Conservation (phyloP, 345 rosid genomes). For the Limnanthes douglasii region DNA sequence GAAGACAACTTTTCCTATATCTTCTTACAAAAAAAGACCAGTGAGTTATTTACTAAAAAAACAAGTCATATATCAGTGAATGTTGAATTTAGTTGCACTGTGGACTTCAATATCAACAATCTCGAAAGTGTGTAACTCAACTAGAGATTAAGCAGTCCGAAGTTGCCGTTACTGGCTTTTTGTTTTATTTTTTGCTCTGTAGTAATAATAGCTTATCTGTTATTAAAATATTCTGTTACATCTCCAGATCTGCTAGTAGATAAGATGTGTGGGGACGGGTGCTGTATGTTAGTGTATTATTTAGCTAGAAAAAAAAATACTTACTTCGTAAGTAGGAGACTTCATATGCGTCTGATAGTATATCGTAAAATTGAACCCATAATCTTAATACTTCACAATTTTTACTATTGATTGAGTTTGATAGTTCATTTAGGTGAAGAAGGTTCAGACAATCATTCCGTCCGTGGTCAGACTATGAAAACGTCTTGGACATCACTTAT, state of each 20-base stretch:
- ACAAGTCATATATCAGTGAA: neutral
- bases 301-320: no score
- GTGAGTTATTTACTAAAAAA: slow-evolving; percentile 7
- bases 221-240: no score
- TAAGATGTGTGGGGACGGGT: no score
- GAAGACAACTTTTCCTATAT: slow-evolving; percentile 10
- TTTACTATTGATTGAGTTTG: slow-evolving; percentile 2
- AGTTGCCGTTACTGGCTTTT: no score
- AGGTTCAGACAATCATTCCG: slow-evolving; percentile 6
- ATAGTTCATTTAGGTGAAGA: slow-evolving; percentile 14
- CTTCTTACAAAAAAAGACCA: slow-evolving; percentile 4
- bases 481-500: slow-evolving; percentile 14
- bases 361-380: neutral
- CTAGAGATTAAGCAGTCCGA: no score
- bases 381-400: neutral
- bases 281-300: no score
- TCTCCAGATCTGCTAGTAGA: no score
- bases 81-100: neutral
- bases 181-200: no score
- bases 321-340: no score
- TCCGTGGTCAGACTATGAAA: slow-evolving; percentile 5
- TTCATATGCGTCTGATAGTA: neutral
- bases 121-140: slow-evolving; percentile 2
- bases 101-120: slow-evolving; percentile 1
- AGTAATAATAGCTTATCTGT: no score